Percentiles rank a stretch among this genome's conserved stretches.
phyloP scores from a whole-genome alignment of 345 rosid genomes.

The Capsella bursapastoris region DNA sequence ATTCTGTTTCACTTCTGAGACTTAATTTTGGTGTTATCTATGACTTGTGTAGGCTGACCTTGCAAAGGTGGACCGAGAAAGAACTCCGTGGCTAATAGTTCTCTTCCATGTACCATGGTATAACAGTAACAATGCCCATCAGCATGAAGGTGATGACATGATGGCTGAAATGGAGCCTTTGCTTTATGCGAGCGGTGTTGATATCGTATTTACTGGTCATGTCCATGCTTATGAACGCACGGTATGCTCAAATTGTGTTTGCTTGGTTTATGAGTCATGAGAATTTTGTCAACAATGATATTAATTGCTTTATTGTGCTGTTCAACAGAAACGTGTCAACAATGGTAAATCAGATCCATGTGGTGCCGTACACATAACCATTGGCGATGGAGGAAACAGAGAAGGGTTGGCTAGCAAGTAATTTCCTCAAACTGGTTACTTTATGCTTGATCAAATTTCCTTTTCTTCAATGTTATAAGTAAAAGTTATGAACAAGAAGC shows the following conservation, averaged over 20 bases:
- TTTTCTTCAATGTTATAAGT: not conserved
- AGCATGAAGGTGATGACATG: slow-evolving; percentile 81
- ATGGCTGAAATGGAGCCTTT: slow-evolving; percentile 87
- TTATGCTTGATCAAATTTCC: not conserved
- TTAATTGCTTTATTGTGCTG: slow-evolving; percentile 27
- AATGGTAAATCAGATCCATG: slow-evolving; percentile 70
- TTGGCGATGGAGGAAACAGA: slow-evolving; percentile 94
- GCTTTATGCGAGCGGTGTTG: slow-evolving; percentile 78
- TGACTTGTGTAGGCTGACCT: slow-evolving; percentile 68
- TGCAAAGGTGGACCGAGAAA: slow-evolving; percentile 72
- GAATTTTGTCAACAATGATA: slow-evolving; percentile 8
- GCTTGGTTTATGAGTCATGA: not conserved
- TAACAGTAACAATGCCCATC: slow-evolving; percentile 88
- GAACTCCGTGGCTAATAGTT: slow-evolving; percentile 89
- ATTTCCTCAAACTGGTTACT: slow-evolving; percentile 24
- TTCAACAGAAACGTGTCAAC: slow-evolving; percentile 67
- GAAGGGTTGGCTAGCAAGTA: slow-evolving; percentile 91
- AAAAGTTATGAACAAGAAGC: not conserved
- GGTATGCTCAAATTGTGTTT: slow-evolving; percentile 47
- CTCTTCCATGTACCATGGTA: slow-evolving; percentile 95
- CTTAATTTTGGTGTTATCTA: not conserved
- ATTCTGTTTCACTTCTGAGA: not conserved
- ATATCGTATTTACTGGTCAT: slow-evolving; percentile 79
- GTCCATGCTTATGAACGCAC: slow-evolving; percentile 98
- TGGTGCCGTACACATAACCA: slow-evolving; percentile 83